A percentile compares a stretch with the other conserved stretches of the same genome.
phyloP scores from a whole-genome alignment of 1,284 basidiomycete species.

The Tilletiopsis washingtonensis region DNA sequence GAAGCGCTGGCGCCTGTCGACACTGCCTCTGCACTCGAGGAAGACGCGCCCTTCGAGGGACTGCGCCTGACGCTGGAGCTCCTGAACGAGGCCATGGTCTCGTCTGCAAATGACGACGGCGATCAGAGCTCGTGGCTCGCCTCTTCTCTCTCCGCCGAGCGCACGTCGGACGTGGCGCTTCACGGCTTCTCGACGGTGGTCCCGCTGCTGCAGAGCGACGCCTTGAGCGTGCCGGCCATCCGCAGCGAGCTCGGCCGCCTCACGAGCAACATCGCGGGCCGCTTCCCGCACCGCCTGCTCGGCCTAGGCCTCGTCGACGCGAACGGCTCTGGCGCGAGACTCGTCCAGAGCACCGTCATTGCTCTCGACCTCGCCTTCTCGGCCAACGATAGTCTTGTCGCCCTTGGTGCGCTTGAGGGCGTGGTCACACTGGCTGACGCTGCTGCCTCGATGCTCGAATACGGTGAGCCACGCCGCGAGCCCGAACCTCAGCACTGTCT shows the following conservation, averaged over 20 bases:
- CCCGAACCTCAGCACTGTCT: too few species aligned
- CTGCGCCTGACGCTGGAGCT: conserved; percentile 21
- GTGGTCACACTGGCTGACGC: too few species aligned
- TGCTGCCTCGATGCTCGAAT: too few species aligned
- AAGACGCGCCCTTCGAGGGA: conserved; percentile 30
- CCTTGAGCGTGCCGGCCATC: conserved; percentile 17
- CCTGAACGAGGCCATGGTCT: conserved; percentile 16
- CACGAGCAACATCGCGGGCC: conserved; percentile 1
- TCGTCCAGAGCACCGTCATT: too few species aligned
- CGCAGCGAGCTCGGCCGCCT: conserved; percentile 16
- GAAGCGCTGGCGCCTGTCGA: too few species aligned
- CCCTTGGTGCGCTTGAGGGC: too few species aligned
- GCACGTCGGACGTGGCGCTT: conserved; percentile 25
- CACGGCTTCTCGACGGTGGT: conserved; percentile 22
- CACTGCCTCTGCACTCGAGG: conserved; percentile 19
- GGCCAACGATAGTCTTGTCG: too few species aligned
- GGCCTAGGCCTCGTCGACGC: too few species aligned
- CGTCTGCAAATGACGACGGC: conserved; percentile 14
- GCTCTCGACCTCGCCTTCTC: too few species aligned
- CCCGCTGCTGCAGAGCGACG: conserved; percentile 11
- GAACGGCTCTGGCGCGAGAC: too few species aligned
- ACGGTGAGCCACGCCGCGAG: too few species aligned
- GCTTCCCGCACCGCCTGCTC: neutral
- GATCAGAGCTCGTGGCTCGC: conserved; percentile 2
- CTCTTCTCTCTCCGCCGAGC: conserved; percentile 7